Evolutionary conservation across 148 eudicot genomes (phyloP).

Genomic region (Persicaria tinctoria): DNA sequence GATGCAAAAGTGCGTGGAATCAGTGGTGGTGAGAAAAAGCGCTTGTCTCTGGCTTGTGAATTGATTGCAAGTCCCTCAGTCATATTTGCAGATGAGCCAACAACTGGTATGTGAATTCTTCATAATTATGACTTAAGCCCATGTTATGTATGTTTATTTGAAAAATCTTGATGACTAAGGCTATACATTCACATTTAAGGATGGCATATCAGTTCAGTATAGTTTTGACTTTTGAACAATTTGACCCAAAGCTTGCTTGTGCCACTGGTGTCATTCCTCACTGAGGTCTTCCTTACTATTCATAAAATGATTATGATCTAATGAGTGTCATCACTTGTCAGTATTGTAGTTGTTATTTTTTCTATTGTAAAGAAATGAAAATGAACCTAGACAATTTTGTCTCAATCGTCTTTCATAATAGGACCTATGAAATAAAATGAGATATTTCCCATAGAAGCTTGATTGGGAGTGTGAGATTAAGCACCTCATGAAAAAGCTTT

Average conservation of each 20-base stretch:
- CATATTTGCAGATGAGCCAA: conserved; percentile 99
- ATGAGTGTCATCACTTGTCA: not conserved
- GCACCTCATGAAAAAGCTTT: not conserved
- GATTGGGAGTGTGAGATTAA: not conserved
- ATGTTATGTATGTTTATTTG: not conserved
- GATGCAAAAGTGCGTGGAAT: conserved; percentile 99
- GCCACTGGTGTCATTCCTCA: not conserved
- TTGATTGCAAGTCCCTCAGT: conserved; percentile 96
- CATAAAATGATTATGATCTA: not conserved
- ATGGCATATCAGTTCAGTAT: not conserved
- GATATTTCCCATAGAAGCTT: not conserved
- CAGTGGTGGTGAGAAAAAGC: conserved; percentile 98
- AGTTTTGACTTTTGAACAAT: not conserved
- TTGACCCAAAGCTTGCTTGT: not conserved
- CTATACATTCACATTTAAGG: not conserved
- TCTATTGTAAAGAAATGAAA: not conserved
- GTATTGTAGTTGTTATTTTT: not conserved
- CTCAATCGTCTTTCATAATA: not conserved
- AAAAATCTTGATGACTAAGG: not conserved
- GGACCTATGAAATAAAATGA: not conserved
- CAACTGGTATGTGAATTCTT: conserved; percentile 51
- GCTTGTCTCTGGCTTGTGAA: conserved; percentile 89
- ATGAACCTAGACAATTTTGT: not conserved
- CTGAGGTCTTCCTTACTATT: not conserved
- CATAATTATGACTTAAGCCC: not conserved